A percentile compares a stretch with the other conserved stretches of the same genome.
Evolutionary conservation across 352 stramenopile genomes (phyloP).

Genomic region (Globisporangium cederbergense): DNA sequence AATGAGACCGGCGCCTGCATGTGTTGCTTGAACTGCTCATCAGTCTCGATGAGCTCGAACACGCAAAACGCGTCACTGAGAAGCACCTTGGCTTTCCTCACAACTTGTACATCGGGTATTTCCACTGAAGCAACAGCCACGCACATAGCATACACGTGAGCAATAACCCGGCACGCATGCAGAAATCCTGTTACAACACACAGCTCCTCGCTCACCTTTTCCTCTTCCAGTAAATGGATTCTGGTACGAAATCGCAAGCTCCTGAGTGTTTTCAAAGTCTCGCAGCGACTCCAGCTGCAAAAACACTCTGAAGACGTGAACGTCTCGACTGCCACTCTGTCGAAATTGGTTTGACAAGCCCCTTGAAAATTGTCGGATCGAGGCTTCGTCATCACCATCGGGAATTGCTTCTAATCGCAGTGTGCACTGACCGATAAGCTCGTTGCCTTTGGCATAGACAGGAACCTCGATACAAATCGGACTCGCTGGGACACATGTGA

Average conservation of each 20-base stretch:
- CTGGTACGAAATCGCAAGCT: conserved; percentile 29
- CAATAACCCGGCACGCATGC: too few relatives aligned
- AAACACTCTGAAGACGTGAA: conserved; percentile 31
- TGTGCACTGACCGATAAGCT: conserved; percentile 10
- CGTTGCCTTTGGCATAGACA: background rate
- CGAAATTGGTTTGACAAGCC: background rate
- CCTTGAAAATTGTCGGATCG: background rate
- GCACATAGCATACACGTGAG: background rate
- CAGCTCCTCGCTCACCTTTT: conserved; percentile 21
- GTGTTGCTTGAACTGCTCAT: conserved; percentile 32
- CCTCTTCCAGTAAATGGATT: conserved; percentile 38
- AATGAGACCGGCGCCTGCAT: conserved; percentile 48
- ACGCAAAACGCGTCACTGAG: conserved; percentile 38
- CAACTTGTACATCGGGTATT: conserved; percentile 30
- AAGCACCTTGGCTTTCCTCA: conserved; percentile 32
- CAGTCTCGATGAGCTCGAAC: conserved; percentile 38
- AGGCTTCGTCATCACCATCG: background rate
- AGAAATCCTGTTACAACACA: too few relatives aligned
- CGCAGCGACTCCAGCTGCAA: conserved; percentile 36
- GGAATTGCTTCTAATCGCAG: background rate
- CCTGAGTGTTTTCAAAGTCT: conserved; percentile 22
- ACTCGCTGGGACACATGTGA: background rate
- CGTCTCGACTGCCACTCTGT: background rate
- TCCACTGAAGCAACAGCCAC: conserved; percentile 25
- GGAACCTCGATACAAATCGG: background rate